phyloP scores from a whole-genome alignment of 495 filamentous ascomycete species.

The Cryomyces minteri region DNA sequence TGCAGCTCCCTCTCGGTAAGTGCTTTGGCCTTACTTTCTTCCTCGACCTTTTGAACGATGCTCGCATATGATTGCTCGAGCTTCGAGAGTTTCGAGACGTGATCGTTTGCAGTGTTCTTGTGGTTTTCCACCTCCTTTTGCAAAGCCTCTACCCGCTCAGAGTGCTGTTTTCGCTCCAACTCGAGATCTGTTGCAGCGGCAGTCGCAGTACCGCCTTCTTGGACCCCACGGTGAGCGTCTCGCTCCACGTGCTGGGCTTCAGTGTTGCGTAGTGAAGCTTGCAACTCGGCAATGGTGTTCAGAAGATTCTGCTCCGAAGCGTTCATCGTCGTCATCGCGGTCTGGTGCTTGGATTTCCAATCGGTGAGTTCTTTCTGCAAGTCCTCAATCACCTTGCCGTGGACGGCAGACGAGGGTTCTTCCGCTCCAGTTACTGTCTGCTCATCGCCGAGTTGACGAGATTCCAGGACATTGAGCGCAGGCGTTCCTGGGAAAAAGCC shows the following conservation, averaged over 20 bases:
- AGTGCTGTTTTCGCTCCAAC: too few species aligned
- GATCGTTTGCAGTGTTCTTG: conserved; percentile 32
- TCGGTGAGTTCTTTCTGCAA: conserved; percentile 58
- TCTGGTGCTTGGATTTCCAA: conserved; percentile 60
- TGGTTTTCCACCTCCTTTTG: conserved; percentile 64
- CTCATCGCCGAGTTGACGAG: conserved; percentile 14
- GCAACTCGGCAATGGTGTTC: conserved; percentile 51
- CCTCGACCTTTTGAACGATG: conserved; percentile 28
- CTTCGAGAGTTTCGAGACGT: conserved; percentile 23
- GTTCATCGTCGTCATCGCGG: conserved; percentile 52
- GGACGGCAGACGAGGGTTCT: conserved; percentile 5
- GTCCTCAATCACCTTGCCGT: conserved; percentile 44
- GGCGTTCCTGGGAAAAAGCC: conserved; percentile 12
- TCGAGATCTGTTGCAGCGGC: neutral
- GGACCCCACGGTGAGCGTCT: neutral
- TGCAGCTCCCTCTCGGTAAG: conserved; percentile 23
- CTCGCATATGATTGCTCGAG: conserved; percentile 26
- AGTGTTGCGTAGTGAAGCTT: conserved; percentile 20
- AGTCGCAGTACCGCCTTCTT: neutral
- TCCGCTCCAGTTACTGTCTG: neutral
- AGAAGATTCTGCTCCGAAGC: conserved; percentile 54
- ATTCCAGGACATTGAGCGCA: conserved; percentile 3
- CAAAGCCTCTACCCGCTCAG: conserved; percentile 15
- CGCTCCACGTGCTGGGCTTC: neutral
- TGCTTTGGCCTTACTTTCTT: conserved; percentile 25